These are phyloP conservation scores for Trametes polyzona DNA, from an alignment of 1,284 basidiomycete genomes.

Conservation along the genomic window DNA sequence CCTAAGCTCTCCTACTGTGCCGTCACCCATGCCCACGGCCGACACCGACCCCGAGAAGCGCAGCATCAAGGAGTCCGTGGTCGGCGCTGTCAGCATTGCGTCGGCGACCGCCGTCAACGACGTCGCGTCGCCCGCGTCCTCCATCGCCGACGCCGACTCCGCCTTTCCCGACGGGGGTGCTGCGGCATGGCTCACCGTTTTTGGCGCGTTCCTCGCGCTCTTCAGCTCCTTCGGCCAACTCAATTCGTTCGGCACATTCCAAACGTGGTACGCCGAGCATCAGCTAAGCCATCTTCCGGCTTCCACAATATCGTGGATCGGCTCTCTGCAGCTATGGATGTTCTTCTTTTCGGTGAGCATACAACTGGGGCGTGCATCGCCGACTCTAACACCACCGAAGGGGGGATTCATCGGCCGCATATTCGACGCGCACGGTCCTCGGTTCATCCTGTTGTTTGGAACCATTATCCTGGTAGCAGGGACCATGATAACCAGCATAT, in stretches of 20 bases:
- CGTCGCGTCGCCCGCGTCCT: slow-evolving; percentile 2
- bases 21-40: neutral
- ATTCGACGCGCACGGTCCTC: slow-evolving; percentile 42
- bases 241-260: slow-evolving; percentile 45
- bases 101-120: slow-evolving; percentile 21
- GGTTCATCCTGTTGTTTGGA: slow-evolving; percentile 38
- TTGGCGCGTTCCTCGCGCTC: slow-evolving; percentile 41
- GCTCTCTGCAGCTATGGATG: slow-evolving; percentile 46
- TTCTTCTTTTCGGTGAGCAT: slow-evolving; percentile 44
- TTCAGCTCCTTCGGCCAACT: slow-evolving; percentile 44
- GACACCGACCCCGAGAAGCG: slow-evolving; percentile 22
- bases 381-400: slow-evolving; percentile 16
- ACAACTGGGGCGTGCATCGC: neutral
- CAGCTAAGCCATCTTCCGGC: slow-evolving; percentile 39
- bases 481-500: slow-evolving; percentile 44
- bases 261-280: slow-evolving; percentile 47
- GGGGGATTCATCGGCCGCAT: slow-evolving; percentile 37
- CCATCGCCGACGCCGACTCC: slow-evolving; percentile 10
- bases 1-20: neutral
- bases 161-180: slow-evolving; percentile 36
- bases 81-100: slow-evolving; percentile 5
- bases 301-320: slow-evolving; percentile 52
- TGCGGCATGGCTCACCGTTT: slow-evolving; percentile 41
- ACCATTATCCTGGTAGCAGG: slow-evolving; percentile 39
- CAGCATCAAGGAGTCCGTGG: slow-evolving; percentile 12